Evolutionary conservation across 345 rosid genomes (phyloP).

Genomic region (Boechera divaricarpa): DNA sequence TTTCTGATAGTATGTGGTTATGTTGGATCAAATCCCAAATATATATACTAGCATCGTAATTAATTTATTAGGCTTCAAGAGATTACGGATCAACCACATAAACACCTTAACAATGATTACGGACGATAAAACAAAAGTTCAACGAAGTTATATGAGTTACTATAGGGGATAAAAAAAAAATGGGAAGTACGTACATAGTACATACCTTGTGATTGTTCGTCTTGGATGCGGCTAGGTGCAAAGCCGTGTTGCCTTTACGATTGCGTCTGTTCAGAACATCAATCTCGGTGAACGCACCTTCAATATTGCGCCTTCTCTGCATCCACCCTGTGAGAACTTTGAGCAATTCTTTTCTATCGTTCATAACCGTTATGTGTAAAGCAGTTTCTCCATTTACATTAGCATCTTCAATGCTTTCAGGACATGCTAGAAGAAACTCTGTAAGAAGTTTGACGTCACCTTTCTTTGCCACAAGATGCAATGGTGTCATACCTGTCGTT

Average conservation of each 20-base stretch:
- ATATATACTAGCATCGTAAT: too few relatives aligned
- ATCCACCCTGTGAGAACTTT: constrained; percentile 25
- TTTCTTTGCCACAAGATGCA: constrained; percentile 29
- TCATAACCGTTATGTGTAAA: constrained; percentile 26
- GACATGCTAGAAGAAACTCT: constrained; percentile 25
- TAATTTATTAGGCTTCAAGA: too few relatives aligned
- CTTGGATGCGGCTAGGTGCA: constrained; percentile 29
- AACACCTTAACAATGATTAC: too few relatives aligned
- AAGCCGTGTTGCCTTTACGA: constrained; percentile 35
- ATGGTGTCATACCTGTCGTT: constrained; percentile 30
- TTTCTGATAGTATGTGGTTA: too few relatives aligned
- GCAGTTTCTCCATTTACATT: constrained; percentile 29
- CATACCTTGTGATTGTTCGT: neutral
- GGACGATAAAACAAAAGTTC: too few relatives aligned
- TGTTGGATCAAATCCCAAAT: too few relatives aligned
- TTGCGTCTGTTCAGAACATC: constrained; percentile 23
- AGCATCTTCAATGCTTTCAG: constrained; percentile 27
- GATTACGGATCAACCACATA: too few relatives aligned
- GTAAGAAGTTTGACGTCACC: neutral
- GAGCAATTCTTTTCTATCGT: constrained; percentile 1
- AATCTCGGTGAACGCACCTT: neutral
- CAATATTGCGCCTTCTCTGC: neutral
- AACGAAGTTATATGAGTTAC: too few relatives aligned
- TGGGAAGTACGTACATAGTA: too few relatives aligned
- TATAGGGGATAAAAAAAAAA: too few relatives aligned